Evolutionary conservation across 148 eudicot species (phyloP).

Genomic region (Cornus florida): DNA sequence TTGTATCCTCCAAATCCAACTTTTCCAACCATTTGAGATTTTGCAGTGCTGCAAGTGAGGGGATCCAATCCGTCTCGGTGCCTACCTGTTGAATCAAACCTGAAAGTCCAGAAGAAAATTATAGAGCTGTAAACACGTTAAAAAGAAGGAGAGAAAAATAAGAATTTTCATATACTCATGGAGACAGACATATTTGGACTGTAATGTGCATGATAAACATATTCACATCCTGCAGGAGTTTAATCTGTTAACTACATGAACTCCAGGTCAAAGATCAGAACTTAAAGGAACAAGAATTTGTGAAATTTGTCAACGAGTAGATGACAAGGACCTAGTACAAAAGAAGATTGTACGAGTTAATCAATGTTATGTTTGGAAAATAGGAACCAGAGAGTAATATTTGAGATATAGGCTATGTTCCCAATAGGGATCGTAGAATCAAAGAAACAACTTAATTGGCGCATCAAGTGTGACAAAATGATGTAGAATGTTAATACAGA

Average conservation of each 20-base stretch:
- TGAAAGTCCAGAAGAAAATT: constrained; percentile 27
- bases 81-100: constrained; percentile 43
- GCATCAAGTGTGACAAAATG: no score
- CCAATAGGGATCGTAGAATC: no score
- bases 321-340: no score
- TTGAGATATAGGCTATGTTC: no score
- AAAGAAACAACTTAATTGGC: no score
- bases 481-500: no score
- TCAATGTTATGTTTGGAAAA: no score
- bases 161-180: not conserved
- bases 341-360: no score
- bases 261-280: not conserved
- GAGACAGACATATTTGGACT: not conserved
- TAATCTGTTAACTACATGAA: no score
- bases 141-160: not conserved
- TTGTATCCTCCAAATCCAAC: constrained; percentile 59
- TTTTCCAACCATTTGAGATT: constrained; percentile 51
- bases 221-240: not conserved
- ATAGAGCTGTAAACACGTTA: not conserved
- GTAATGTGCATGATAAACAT: not conserved
- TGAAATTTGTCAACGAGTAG: no score
- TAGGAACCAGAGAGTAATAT: no score
- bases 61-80: constrained; percentile 32
- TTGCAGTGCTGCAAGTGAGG: constrained; percentile 56
- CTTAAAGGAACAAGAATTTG: no score